Percentiles rank a stretch among this genome's conserved stretches.
These are phyloP conservation scores for Apiotrichum mycotoxinovorans DNA, from an alignment of 1,284 basidiomycete genomes.

Conservation along the genomic window DNA sequence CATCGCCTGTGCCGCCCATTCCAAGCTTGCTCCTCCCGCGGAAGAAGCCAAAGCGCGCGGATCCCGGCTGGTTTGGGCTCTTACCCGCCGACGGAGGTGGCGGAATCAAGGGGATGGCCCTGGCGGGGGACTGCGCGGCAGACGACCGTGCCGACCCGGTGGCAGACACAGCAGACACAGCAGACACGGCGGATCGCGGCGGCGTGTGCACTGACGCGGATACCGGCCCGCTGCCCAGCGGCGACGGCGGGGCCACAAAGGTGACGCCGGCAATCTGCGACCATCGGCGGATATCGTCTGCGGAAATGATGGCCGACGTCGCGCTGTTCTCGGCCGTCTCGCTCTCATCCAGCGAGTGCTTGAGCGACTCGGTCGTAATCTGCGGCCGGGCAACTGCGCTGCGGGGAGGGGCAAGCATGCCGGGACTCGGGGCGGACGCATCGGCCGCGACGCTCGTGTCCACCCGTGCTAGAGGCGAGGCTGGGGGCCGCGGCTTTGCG, in stretches of 20 bases:
- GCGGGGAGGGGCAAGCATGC: not conserved
- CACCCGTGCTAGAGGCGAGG: not conserved
- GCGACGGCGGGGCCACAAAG: not conserved
- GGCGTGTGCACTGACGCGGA: not conserved
- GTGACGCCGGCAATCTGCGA: conserved; percentile 30
- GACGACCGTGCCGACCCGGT: conserved; percentile 5
- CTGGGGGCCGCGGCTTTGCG: not conserved
- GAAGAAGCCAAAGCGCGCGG: conserved; percentile 30
- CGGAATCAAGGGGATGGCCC: conserved; percentile 31
- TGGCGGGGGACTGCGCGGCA: conserved; percentile 6
- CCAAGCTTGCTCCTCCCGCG: conserved; percentile 24
- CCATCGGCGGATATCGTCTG: conserved; percentile 38
- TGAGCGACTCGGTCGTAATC: conserved; percentile 8
- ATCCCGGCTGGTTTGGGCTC: not conserved
- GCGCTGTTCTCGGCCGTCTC: conserved; percentile 31
- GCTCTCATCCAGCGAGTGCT: conserved; percentile 23
- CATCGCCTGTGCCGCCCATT: no score
- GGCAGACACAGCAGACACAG: not conserved
- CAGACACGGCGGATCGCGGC: not conserved
- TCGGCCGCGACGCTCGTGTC: not conserved
- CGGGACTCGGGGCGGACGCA: not conserved
- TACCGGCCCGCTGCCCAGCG: not conserved
- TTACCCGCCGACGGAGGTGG: conserved; percentile 28
- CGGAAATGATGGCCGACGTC: conserved; percentile 20
- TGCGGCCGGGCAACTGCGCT: not conserved